Conservation (phyloP, 345 rosid species). For the Camelina neglecta region DNA sequence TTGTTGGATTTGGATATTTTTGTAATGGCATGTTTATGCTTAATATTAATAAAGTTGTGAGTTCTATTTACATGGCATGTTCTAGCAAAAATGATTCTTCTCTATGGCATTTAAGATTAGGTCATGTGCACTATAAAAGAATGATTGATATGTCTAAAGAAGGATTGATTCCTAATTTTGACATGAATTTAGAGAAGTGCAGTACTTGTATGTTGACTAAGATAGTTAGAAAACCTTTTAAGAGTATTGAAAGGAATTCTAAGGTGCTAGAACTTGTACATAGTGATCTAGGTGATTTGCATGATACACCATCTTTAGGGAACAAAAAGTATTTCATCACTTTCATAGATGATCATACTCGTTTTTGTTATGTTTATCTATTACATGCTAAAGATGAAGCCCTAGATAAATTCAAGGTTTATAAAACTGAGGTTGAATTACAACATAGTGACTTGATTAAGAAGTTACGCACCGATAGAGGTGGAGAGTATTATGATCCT, state of each 20-base stretch:
- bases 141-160: conserved; percentile 1
- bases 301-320: neutral
- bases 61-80: conserved; percentile 1
- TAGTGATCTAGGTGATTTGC: neutral
- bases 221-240: neutral
- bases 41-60: neutral
- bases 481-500: neutral
- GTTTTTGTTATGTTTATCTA: neutral
- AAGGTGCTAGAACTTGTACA: neutral
- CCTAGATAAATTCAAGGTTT: neutral
- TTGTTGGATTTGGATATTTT: conserved; percentile 21
- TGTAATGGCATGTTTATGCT: conserved; percentile 11
- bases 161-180: neutral
- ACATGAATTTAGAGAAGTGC: neutral
- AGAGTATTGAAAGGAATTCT: neutral
- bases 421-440: neutral
- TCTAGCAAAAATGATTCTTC: neutral
- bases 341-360: neutral
- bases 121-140: neutral
- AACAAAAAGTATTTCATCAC: neutral
- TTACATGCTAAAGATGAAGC: neutral
- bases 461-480: neutral
- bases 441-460: neutral
- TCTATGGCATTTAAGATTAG: too few relatives aligned
- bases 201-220: neutral